Base-by-base conservation (phyloP, 257 asterid genomes). In the Thymus mandschuricus region DNA sequence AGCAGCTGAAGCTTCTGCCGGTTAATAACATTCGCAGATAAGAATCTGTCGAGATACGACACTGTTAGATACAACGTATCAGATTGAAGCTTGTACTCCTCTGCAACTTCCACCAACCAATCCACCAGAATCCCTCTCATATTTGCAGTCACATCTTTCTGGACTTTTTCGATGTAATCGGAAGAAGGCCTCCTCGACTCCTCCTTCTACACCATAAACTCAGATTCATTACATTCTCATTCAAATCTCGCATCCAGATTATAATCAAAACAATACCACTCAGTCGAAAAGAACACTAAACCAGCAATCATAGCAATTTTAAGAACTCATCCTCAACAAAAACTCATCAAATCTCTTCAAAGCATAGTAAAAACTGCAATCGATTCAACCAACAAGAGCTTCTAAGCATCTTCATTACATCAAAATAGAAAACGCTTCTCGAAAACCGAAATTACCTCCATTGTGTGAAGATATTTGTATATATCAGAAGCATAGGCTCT, bases 61-160 rank as follows among this genome's bases (percentile, higher is more conserved):
- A 93, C 85, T 3, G 96, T 75, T 50, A 86, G 77, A 68, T 86
- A 87, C 28, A 93, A 60, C 0, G 96, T 89, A 50, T 89, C 96
- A 0, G 97, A 61, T 51, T 80, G 88, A 69, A 91, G 91, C 80
- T 87, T 85, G 83, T 83, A 91, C 51, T 87, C 96, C 67, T 91
- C 96, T 0, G 90, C 81, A 40, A 89, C 97, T 64, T 89, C 96
- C 3, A 88, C 97, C 55, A 94, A 69, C 99, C 97, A 94, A 83
- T 94, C 96, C 33, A 94, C 78, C 84, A 94, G 78, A 43, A 88
- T 38, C 10, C 90, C 97, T 66, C 99, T 85, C 97, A 89, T 91
- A 75, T 79, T 82, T 48, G 89, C 82, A 33, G 75, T 85, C 70
- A 92, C 82, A 75, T 87, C 96, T 78, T 59, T 82, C 76, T 92